These are phyloP conservation scores for Pseudogymnoascus sp. DNA, from an alignment of 2,329 filamentous ascomycete genomes.

Conservation along the genomic window DNA sequence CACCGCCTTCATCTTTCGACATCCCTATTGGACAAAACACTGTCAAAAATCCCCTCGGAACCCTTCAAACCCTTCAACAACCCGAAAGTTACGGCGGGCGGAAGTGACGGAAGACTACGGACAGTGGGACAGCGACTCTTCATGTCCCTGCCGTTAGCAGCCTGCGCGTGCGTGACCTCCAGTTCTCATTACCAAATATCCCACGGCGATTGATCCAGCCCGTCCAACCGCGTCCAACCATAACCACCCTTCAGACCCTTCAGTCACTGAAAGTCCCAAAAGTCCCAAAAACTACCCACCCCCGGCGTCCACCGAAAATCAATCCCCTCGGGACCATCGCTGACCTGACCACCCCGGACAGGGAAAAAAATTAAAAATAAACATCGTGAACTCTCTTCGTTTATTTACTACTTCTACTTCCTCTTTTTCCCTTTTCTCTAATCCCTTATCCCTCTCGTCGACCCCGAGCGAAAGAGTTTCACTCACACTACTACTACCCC, in stretches of 20 bases:
- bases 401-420: not conserved
- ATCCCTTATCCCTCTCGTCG: not conserved
- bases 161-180: not conserved
- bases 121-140: not conserved
- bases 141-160: not conserved
- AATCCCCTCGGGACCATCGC: not conserved
- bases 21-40: not conserved
- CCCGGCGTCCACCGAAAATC: not conserved
- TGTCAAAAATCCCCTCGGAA: no score
- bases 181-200: not conserved
- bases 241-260: not conserved
- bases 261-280: not conserved
- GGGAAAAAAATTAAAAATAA: not conserved
- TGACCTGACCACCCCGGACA: not conserved
- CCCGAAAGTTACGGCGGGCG: not conserved
- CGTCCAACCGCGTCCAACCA: not conserved
- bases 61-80: no score
- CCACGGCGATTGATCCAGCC: not conserved
- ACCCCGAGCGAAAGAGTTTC: not conserved
- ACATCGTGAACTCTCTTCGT: not conserved
- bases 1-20: not conserved
- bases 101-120: not conserved
- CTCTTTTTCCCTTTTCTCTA: not conserved
- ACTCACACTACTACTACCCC: not conserved
- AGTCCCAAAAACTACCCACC: not conserved